Evolutionary conservation across 2,329 filamentous ascomycete genomes (phyloP).

Genomic region (Zasmidium citrigriseum): DNA sequence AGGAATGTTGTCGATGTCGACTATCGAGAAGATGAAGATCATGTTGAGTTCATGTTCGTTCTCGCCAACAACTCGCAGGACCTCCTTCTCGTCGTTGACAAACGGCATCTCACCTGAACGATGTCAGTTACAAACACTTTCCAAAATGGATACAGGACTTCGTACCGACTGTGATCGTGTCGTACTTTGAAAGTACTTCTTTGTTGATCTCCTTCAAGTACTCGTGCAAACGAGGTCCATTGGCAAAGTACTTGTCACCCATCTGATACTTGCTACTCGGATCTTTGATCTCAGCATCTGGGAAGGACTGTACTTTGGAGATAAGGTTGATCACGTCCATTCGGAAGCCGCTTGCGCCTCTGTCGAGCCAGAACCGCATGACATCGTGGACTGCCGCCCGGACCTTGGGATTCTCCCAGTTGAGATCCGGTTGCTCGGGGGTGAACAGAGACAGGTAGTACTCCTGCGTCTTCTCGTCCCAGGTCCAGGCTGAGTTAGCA

Average conservation of each 20-base stretch:
- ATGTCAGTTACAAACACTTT: background rate
- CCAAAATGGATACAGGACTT: background rate
- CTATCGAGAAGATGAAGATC: slow-evolving; percentile 52
- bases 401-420: slow-evolving; percentile 50
- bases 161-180: slow-evolving; percentile 59
- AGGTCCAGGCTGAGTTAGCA: slow-evolving; percentile 45
- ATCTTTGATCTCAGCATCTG: slow-evolving; percentile 45
- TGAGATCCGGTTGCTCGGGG: slow-evolving; percentile 49
- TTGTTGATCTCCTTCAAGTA: slow-evolving; percentile 56
- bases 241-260: slow-evolving; percentile 54
- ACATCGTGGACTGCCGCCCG: slow-evolving; percentile 49
- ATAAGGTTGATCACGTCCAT: slow-evolving; percentile 54
- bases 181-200: slow-evolving; percentile 56
- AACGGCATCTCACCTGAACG: slow-evolving; percentile 57
- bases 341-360: slow-evolving; percentile 43
- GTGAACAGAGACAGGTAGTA: slow-evolving; percentile 52
- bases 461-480: slow-evolving; percentile 48
- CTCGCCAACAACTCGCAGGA: slow-evolving; percentile 45
- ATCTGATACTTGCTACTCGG: slow-evolving; percentile 48
- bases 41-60: slow-evolving; percentile 47
- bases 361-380: slow-evolving; percentile 48
- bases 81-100: slow-evolving; percentile 46
- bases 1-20: slow-evolving; percentile 40
- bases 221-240: slow-evolving; percentile 61
- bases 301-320: slow-evolving; percentile 45